Percentiles rank a stretch among this genome's conserved stretches.
phyloP scores from a whole-genome alignment of 345 rosid genomes.

The Lepidium aucheri region DNA sequence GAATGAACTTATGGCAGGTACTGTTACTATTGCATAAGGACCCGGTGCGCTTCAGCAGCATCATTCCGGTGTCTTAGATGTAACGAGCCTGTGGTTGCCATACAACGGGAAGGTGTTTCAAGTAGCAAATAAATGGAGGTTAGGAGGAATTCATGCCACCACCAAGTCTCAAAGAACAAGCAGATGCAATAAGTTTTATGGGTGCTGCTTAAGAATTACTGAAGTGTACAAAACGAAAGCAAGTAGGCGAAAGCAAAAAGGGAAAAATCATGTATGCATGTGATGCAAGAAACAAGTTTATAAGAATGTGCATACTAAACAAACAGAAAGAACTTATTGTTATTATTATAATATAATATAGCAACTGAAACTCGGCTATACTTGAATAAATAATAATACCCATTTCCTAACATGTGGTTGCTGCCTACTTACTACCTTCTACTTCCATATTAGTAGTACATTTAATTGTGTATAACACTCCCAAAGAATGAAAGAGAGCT shows the following conservation, averaged over 20 bases:
- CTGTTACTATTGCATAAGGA: constrained; percentile 87
- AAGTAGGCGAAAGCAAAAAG: neutral
- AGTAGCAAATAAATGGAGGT: constrained; percentile 15
- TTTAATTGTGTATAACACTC: neutral
- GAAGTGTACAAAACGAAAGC: constrained; percentile 1
- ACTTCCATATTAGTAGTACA: constrained; percentile 13
- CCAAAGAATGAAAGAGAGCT: neutral
- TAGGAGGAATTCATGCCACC: neutral
- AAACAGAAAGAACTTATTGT: too few species aligned
- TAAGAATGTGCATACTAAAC: neutral
- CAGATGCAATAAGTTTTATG: neutral
- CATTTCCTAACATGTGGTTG: constrained; percentile 10
- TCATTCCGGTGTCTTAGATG: constrained; percentile 76
- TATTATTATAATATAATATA: neutral
- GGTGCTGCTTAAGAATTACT: neutral
- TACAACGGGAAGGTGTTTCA: constrained; percentile 58
- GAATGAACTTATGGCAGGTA: constrained; percentile 50
- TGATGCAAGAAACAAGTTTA: neutral
- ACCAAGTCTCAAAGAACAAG: neutral
- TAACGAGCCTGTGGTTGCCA: constrained; percentile 68
- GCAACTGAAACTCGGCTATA: neutral
- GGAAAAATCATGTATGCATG: neutral
- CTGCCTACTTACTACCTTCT: constrained; percentile 11
- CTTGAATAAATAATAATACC: neutral
- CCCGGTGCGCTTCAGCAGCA: constrained; percentile 70